Percentiles rank a stretch among this genome's conserved stretches.
phyloP scores from a whole-genome alignment of 139 green algal species.

The Chlamydomonas eustigma region DNA sequence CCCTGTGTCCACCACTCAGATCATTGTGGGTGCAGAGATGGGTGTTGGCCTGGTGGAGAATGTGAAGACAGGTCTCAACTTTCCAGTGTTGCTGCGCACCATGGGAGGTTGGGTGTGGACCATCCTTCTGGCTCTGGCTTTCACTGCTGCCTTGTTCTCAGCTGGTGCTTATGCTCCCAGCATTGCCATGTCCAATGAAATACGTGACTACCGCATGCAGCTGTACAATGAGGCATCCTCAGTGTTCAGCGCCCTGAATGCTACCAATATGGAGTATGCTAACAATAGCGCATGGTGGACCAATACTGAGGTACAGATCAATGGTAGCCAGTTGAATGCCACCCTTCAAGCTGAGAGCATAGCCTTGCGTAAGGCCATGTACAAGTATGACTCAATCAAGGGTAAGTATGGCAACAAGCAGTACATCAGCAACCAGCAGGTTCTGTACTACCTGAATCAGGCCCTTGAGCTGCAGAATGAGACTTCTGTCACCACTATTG shows the following conservation, averaged over 20 bases:
- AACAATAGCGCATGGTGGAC: not conserved
- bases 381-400: not conserved
- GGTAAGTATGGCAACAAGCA: not conserved
- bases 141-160: slow-evolving; percentile 13
- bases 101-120: slow-evolving; percentile 34
- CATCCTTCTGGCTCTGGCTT: slow-evolving; percentile 14
- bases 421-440: not conserved
- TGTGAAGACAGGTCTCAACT: slow-evolving; percentile 18
- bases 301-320: not conserved
- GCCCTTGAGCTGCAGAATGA: not conserved
- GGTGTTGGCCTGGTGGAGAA: slow-evolving; percentile 27
- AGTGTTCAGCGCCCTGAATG: not conserved
- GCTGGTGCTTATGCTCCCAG: slow-evolving; percentile 13
- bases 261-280: not conserved
- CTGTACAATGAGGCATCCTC: not conserved
- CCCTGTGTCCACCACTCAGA: slow-evolving; percentile 28
- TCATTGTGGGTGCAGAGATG: slow-evolving; percentile 27
- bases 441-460: not conserved
- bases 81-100: slow-evolving; percentile 26
- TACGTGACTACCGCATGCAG: not conserved
- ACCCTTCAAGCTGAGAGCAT: not conserved
- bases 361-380: not conserved
- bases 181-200: slow-evolving; percentile 3
- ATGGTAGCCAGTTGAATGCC: not conserved
- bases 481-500: not conserved